Evolutionary conservation across 108 stramenopile genomes (phyloP).

Genomic region (Discostella pseudostelligera): DNA sequence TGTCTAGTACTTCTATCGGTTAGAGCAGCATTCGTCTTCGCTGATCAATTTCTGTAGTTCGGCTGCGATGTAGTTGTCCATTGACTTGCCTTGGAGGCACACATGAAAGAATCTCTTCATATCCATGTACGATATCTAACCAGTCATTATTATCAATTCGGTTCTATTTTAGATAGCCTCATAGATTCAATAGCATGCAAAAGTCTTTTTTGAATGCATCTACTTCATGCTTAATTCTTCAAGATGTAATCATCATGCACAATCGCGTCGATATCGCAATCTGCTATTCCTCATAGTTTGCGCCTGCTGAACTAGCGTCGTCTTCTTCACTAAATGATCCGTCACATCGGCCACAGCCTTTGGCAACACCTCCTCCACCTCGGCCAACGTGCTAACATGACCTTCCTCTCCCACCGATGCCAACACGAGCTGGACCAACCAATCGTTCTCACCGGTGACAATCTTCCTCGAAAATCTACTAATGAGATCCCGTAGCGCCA

Average conservation of each 20-base stretch:
- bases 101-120: too few species aligned
- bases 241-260: background rate
- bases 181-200: too few species aligned
- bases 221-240: too few species aligned
- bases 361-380: background rate
- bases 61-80: too few species aligned
- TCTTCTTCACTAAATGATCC: conserved; percentile 8
- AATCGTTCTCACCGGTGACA: conserved; percentile 9
- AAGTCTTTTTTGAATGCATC: too few species aligned
- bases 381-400: background rate
- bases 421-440: conserved; percentile 5
- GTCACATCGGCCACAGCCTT: background rate
- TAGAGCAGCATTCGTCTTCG: too few species aligned
- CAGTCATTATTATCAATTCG: too few species aligned
- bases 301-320: background rate
- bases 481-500: background rate
- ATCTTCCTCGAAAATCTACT: background rate
- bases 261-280: background rate
- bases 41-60: too few species aligned
- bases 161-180: too few species aligned
- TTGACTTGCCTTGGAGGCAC: too few species aligned
- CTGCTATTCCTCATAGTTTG: background rate
- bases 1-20: too few species aligned
- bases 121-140: too few species aligned
- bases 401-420: background rate